Evolutionary conservation across 495 filamentous ascomycete genomes (phyloP), one percentile per base, ranked within the genome.

Genomic region (Glutinoglossum americanum): DNA sequence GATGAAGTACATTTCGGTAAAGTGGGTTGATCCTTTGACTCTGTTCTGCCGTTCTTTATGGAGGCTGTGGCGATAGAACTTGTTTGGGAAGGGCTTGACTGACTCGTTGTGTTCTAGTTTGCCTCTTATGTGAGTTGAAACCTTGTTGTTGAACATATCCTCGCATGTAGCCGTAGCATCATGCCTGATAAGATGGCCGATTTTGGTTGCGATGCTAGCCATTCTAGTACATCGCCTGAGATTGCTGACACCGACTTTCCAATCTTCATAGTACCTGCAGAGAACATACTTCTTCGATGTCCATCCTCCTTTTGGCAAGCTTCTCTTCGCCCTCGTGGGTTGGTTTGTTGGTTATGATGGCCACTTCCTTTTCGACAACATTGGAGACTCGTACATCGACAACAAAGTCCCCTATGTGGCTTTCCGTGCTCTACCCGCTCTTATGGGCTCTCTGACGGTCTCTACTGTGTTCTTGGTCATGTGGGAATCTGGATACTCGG

Each of bases 221-320:
- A n/a, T n/a, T n/a, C n/a, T 68, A 94, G 88, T 95, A 33, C 30
- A 33, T 95, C 65, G 89, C 88, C 58, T 94, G 26, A 27, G 47
- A 3, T 23, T 49, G 21, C 47, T 10, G 51, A 23, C 51, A 19
- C 28, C n/a, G 28, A 32, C 28, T 54, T 32, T 32, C 15, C 49
- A 10, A n/a, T n/a, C 9, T 3, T 7, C 87, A 15, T 93, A 96
- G 70, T 99, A 99, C 66, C 81, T 99, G 39, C 83, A 96, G 72
- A 83, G 87, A 67, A 97, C 88, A 30, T 99, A 97, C 73, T 99
- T 99, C 79, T 99, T 99, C 79, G 92, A 99, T 76, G 92, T 99
- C 48, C 92, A 99, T 69, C 92, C 92, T 51, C 92, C 92, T 9
- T 94, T 99, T 64, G 92, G 85, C 69, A 89, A 87, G 71, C 82